These are phyloP conservation scores for Zostera marina DNA, from an alignment of 116 monocot species.

Conservation along the genomic window DNA sequence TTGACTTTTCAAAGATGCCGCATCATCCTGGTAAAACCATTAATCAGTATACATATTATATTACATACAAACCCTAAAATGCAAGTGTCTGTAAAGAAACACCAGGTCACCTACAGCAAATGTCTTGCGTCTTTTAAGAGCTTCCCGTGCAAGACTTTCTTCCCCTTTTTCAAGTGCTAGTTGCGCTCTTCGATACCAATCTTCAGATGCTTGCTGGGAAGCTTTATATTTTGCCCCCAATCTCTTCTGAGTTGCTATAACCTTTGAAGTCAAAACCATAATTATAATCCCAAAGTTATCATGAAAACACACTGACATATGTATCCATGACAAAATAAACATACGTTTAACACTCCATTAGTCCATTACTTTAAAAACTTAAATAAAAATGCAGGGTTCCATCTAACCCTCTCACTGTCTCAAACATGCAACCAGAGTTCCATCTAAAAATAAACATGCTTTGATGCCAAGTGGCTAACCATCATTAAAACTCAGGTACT, in stretches of 20 bases:
- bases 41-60: not conserved
- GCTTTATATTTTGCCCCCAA: conserved; percentile 90
- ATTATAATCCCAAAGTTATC: not conserved
- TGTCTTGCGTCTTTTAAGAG: conserved; percentile 90
- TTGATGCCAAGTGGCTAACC: too few relatives aligned
- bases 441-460: too few relatives aligned
- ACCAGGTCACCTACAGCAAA: conserved; percentile 58
- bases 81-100: too few relatives aligned
- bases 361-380: too few relatives aligned
- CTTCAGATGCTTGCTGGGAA: conserved; percentile 74
- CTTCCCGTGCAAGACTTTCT: conserved; percentile 96
- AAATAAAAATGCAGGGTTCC: too few relatives aligned
- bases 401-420: too few relatives aligned
- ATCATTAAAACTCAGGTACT: too few relatives aligned
- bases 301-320: not conserved
- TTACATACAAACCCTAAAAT: not conserved
- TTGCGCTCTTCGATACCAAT: conserved; percentile 93
- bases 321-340: too few relatives aligned
- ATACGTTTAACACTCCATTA: too few relatives aligned
- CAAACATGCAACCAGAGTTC: too few relatives aligned
- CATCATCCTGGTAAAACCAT: conserved; percentile 52
- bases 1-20: conserved; percentile 66
- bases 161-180: conserved; percentile 94
- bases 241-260: conserved; percentile 89
- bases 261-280: conserved; percentile 21